These are phyloP conservation scores for Arabidopsis arenosa DNA, from an alignment of 345 rosid genomes.

Conservation along the genomic window DNA sequence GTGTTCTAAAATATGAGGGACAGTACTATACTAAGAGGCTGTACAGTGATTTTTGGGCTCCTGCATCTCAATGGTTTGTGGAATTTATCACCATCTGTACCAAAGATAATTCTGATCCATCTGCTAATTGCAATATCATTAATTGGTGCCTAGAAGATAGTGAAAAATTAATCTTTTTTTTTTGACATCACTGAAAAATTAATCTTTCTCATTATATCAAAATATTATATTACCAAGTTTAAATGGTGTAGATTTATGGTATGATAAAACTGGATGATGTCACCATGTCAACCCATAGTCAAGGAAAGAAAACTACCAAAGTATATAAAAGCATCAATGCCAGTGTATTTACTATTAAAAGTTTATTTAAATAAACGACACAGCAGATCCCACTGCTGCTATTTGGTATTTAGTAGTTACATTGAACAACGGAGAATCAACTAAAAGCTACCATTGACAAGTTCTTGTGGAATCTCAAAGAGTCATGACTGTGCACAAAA, in stretches of 20 bases:
- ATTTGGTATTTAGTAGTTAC: conserved; percentile 32
- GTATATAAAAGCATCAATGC: conserved; percentile 29
- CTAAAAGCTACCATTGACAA: conserved; percentile 31
- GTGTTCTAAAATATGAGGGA: conserved; percentile 15
- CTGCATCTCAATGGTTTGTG: conserved; percentile 14
- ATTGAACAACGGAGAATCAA: conserved; percentile 36
- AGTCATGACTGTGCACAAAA: conserved; percentile 18
- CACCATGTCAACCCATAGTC: conserved; percentile 7
- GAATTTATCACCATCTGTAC: conserved; percentile 16
- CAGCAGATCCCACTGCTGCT: conserved; percentile 20
- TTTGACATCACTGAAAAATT: too few relatives aligned
- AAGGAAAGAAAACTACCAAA: conserved; percentile 24
- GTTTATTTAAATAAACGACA: conserved; percentile 2
- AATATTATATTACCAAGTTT: conserved; percentile 20
- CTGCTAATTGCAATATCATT: conserved; percentile 33
- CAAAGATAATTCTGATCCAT: conserved; percentile 10
- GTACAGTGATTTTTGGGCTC: conserved; percentile 12
- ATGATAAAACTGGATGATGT: conserved; percentile 11
- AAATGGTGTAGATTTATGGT: conserved; percentile 16
- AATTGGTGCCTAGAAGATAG: too few relatives aligned
- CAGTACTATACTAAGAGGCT: conserved; percentile 19
- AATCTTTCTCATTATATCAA: background rate
- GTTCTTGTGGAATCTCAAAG: conserved; percentile 36
- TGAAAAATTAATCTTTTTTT: background rate
- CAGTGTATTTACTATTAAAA: conserved; percentile 19